These are phyloP conservation scores for Penicillium thymicola DNA, from an alignment of 2,329 filamentous ascomycete species.

Conservation along the genomic window DNA sequence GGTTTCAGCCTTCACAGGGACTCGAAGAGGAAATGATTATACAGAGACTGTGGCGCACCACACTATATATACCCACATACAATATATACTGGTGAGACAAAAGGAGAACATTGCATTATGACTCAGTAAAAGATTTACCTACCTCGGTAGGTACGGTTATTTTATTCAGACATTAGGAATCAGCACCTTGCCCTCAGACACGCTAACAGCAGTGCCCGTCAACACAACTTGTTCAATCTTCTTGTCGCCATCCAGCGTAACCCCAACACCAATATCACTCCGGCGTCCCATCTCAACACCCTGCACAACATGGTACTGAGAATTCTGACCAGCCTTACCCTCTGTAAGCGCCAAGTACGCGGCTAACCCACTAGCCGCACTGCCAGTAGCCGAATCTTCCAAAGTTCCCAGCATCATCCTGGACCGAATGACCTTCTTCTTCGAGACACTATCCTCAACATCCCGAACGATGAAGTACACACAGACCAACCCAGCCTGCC, in stretches of 20 bases:
- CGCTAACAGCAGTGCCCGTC: slow-evolving; percentile 35
- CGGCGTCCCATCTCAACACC: slow-evolving; percentile 65
- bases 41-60: neutral
- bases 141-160: neutral
- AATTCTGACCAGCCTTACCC: slow-evolving; percentile 25
- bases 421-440: slow-evolving; percentile 32
- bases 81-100: neutral
- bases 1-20: neutral
- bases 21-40: neutral
- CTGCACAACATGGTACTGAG: slow-evolving; percentile 56
- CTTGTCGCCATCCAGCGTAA: slow-evolving; percentile 21
- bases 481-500: slow-evolving; percentile 28
- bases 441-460: slow-evolving; percentile 59
- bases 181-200: slow-evolving; percentile 34
- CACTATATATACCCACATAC: neutral
- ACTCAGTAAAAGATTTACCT: neutral
- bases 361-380: slow-evolving; percentile 57
- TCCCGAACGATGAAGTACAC: slow-evolving; percentile 34
- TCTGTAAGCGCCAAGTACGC: slow-evolving; percentile 53
- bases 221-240: slow-evolving; percentile 35
- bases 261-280: slow-evolving; percentile 38
- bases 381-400: slow-evolving; percentile 48
- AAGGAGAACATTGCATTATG: neutral
- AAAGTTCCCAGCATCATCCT: slow-evolving; percentile 28
- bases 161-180: slow-evolving; percentile 19